phyloP scores from a whole-genome alignment of 2,329 filamentous ascomycete species.

The Stylonectria norvegica region DNA sequence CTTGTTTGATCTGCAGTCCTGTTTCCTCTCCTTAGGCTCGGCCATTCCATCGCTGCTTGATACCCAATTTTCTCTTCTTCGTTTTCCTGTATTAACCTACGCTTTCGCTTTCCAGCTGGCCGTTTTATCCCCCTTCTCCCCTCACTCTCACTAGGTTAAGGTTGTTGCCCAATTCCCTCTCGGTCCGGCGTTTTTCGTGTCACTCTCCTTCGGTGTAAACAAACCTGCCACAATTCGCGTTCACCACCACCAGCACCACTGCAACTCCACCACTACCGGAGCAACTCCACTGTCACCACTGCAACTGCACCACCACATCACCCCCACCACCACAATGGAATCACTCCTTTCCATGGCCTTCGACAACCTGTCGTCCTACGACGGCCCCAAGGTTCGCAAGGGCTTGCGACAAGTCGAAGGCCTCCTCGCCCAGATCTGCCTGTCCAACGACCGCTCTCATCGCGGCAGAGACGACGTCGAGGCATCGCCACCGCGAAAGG shows the following conservation, averaged over 20 bases:
- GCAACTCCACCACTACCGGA: conserved; percentile 12
- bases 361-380: conserved; percentile 92
- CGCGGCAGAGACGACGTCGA: conserved; percentile 34
- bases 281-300: conserved; percentile 12
- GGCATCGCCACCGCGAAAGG: conserved; percentile 50
- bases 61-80: conserved; percentile 13
- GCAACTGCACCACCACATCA: background rate
- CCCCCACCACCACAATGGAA: conserved; percentile 63
- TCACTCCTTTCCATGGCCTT: conserved; percentile 87
- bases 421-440: conserved; percentile 88
- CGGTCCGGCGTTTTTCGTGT: conserved; percentile 11
- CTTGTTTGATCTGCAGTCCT: conserved; percentile 3
- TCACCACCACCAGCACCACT: conserved; percentile 9
- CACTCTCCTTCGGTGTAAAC: conserved; percentile 7
- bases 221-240: conserved; percentile 20
- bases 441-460: conserved; percentile 46
- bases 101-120: conserved; percentile 6
- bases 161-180: conserved; percentile 1
- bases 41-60: conserved; percentile 15
- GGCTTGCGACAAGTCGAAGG: conserved; percentile 92
- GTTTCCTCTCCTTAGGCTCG: conserved; percentile 12
- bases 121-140: conserved; percentile 7
- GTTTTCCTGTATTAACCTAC: conserved; percentile 9
- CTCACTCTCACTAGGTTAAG: background rate
- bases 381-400: conserved; percentile 85